Conservation (phyloP, 164 flowering plant species). For the Tinospora cordifolia region DNA sequence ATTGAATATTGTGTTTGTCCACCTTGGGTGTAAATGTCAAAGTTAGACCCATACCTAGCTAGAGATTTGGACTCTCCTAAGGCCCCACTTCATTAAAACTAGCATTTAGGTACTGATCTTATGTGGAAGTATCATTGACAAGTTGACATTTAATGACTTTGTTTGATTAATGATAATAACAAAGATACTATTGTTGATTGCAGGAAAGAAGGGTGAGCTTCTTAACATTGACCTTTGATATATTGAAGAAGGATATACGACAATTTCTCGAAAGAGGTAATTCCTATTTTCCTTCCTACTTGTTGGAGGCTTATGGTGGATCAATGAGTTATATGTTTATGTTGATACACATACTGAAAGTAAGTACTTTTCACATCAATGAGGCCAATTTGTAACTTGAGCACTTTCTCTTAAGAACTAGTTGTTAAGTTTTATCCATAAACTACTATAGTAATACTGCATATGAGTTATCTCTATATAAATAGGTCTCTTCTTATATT, state of each 20-base stretch:
- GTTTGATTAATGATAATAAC: slow-evolving; percentile 4
- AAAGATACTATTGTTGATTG: slow-evolving; percentile 9
- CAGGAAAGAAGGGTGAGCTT: slow-evolving; percentile 39
- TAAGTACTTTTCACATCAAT: background rate
- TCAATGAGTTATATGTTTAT: background rate
- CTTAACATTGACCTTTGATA: background rate
- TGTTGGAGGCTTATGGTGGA: background rate
- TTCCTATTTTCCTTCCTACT: background rate
- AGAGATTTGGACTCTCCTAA: background rate
- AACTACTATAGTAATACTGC: too few relatives aligned
- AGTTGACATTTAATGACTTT: background rate
- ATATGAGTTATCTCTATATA: too few relatives aligned
- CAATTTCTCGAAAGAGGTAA: slow-evolving; percentile 6
- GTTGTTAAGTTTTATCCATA: too few relatives aligned
- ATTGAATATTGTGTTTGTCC: background rate
- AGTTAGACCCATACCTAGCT: background rate
- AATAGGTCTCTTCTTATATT: too few relatives aligned
- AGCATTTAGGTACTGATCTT: too few relatives aligned
- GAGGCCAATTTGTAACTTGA: too few relatives aligned
- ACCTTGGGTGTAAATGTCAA: background rate
- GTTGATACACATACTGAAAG: background rate
- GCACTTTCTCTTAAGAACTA: too few relatives aligned
- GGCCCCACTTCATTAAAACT: background rate
- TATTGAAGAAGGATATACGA: too few relatives aligned
- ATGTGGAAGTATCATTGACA: background rate